Evolutionary conservation across 75 land plant species (phyloP).

Genomic region (Adiantum capillusveneris): DNA sequence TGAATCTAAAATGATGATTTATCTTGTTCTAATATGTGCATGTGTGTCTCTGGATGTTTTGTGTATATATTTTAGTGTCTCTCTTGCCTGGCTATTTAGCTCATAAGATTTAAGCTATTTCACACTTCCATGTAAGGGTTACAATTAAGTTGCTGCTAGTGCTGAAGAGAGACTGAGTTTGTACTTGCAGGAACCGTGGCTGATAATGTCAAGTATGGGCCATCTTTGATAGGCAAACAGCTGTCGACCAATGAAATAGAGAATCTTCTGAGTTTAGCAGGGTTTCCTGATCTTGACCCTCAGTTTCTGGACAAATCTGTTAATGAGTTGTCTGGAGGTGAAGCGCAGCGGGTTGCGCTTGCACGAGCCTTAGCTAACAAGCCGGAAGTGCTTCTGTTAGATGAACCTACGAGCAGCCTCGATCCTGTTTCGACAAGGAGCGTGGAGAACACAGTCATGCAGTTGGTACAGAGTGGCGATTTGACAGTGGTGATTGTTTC

Average conservation of each 20-base stretch:
- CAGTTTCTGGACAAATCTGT: conserved; percentile 4
- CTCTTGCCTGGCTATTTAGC: too few species aligned
- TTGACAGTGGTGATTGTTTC: conserved; percentile 9
- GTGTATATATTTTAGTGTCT: too few species aligned
- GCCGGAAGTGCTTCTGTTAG: conserved; percentile 11
- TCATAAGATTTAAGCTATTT: too few species aligned
- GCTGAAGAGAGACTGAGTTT: not conserved
- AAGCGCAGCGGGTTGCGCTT: conserved; percentile 19
- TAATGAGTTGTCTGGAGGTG: conserved; percentile 11
- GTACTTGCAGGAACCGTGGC: conserved; percentile 8
- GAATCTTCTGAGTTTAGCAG: conserved; percentile 4
- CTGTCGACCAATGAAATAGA: conserved; percentile 1
- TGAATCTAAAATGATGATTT: too few species aligned
- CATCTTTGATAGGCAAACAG: not conserved
- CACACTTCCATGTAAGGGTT: too few species aligned
- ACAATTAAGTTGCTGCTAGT: too few species aligned
- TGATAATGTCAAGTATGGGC: conserved; percentile 15
- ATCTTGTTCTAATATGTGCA: too few species aligned
- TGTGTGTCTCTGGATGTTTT: too few species aligned
- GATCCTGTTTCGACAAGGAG: conserved; percentile 8
- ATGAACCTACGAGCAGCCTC: conserved; percentile 9
- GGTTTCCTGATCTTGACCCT: conserved; percentile 2
- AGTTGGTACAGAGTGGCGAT: not conserved
- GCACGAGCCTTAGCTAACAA: conserved; percentile 18
- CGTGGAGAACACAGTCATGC: conserved; percentile 6